These are phyloP conservation scores for Colletotrichum salicis DNA, from an alignment of 2,329 filamentous ascomycete species.

Conservation along the genomic window DNA sequence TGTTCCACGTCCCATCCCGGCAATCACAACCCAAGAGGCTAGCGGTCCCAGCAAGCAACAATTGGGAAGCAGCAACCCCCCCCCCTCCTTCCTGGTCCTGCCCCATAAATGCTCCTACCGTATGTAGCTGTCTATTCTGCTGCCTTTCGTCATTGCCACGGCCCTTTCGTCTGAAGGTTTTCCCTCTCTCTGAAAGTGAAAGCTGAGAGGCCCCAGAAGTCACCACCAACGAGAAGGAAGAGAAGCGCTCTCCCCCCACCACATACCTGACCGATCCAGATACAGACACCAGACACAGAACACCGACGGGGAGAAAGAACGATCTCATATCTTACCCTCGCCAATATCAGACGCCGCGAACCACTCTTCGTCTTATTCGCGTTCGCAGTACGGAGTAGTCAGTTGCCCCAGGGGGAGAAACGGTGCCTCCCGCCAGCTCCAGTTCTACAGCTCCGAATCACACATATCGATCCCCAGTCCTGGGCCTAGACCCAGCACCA, in stretches of 20 bases:
- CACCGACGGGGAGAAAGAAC: neutral
- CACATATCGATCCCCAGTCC: neutral
- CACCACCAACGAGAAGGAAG: neutral
- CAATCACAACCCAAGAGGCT: neutral
- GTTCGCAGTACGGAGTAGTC: neutral
- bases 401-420: neutral
- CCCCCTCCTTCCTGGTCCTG: slow-evolving; percentile 15
- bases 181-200: slow-evolving; percentile 14
- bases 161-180: slow-evolving; percentile 34
- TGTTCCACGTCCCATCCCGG: neutral
- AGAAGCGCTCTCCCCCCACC: neutral
- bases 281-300: neutral
- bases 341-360: neutral
- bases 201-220: neutral
- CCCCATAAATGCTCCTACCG: slow-evolving; percentile 33
- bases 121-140: slow-evolving; percentile 25
- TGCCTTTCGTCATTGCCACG: slow-evolving; percentile 35
- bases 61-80: neutral
- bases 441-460: neutral
- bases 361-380: neutral
- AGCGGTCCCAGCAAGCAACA: neutral
- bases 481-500: neutral
- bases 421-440: neutral
- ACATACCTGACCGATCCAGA: neutral
- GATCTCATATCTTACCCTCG: neutral